These are phyloP conservation scores for Populus tomentosa DNA, from an alignment of 441 rosid genomes.

Conservation along the genomic window DNA sequence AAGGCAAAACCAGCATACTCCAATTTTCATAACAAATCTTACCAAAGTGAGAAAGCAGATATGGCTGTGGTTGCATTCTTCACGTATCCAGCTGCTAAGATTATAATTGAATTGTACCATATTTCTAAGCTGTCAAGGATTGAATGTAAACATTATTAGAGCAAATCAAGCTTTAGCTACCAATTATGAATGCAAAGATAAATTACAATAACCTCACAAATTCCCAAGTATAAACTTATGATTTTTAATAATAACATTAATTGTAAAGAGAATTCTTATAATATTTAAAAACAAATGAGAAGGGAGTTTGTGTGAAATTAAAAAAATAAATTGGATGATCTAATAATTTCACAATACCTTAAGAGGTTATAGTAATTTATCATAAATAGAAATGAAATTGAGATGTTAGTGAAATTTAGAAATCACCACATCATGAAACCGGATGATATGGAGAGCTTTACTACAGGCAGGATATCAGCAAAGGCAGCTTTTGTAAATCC, in stretches of 20 bases:
- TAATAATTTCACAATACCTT: too few relatives aligned
- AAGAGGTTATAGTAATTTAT: not conserved
- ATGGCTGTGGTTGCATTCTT: constrained; percentile 41
- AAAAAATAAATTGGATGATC: too few relatives aligned
- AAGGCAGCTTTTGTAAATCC: constrained; percentile 45
- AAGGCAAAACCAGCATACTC: too few relatives aligned
- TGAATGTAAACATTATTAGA: not conserved
- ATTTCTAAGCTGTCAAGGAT: constrained; percentile 41
- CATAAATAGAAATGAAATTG: too few relatives aligned
- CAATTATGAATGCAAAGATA: too few relatives aligned
- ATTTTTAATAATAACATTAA: too few relatives aligned
- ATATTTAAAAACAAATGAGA: too few relatives aligned
- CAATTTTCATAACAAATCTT: not conserved
- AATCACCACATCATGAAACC: constrained; percentile 54
- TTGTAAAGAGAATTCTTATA: too few relatives aligned
- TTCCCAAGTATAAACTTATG: too few relatives aligned
- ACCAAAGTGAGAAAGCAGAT: constrained; percentile 63
- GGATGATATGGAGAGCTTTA: constrained; percentile 51
- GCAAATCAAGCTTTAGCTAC: too few relatives aligned
- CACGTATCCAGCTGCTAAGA: constrained; percentile 54
- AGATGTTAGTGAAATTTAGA: not conserved
- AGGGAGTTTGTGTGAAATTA: too few relatives aligned
- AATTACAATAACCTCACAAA: too few relatives aligned
- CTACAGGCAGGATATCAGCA: constrained; percentile 29
- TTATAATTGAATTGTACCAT: constrained; percentile 53